Evolutionary conservation across 2,329 filamentous ascomycete species (phyloP), one percentile per base, ranked within the genome.

Genomic region (Botrytis sinoallii): DNA sequence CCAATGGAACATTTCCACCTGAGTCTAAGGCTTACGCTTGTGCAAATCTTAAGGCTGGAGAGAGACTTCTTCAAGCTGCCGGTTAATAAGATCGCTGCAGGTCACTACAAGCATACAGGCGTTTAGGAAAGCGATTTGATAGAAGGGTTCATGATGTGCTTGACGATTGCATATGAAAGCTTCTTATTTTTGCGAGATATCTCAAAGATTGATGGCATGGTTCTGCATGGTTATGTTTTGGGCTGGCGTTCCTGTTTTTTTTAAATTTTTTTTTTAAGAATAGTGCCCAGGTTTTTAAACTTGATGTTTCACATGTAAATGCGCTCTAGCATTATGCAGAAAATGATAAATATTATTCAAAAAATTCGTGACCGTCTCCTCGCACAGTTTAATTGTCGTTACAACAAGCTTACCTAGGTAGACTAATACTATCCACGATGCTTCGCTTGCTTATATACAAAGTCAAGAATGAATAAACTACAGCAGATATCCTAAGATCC

Each of bases 1-100:
- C 91, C 76, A 95, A 95, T 81, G 94, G 95, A 74, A 93, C 95
- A 40, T 92, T 98, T 78, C 94, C 94, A 2, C 89, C 90, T 20
- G 92, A 93, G 75, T 91, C 88, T 60, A 91, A 89, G 83, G 89
- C 89, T 3, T 91, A 90, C 79, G 87, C 89, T 75, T 90, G 89
- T 78, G 89, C 89, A 75, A 91, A 91, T 80, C 81, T 90, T 63
- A 85, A 85, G 74, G 88, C 86, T 52, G 89, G 89, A 55, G 87
- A 91, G 80, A 85, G 86, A 44, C 82, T 91, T 68, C 82, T 91
- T 55, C 68, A 74, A 44, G 73, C 81, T 73, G 73, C 78, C 70
- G 75, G 77, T 70, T 61, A 75, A 65, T 52, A 61, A 46, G 40
- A 48, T 60, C 40, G 48, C 29, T 74, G 46, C 66, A 61, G 73